Conservation (phyloP, 495 filamentous ascomycete genomes). For the Apiosordaria backusii region DNA sequence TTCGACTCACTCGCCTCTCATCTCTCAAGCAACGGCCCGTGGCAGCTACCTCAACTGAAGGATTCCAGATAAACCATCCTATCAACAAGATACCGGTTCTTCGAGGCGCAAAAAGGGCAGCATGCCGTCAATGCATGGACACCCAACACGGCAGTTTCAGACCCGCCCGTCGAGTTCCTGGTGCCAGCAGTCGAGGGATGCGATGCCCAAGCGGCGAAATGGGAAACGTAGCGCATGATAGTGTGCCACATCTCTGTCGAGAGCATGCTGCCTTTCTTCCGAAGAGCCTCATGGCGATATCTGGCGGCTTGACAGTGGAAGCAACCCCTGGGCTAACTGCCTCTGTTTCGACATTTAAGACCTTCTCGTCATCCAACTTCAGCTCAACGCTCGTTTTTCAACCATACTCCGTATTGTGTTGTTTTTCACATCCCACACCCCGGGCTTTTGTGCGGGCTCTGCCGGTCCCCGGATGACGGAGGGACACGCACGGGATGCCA, state of each 20-base stretch:
- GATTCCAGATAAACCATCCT: neutral
- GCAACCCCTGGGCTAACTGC: neutral
- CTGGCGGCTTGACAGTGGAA: neutral
- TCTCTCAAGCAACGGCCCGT: neutral
- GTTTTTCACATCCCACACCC: neutral
- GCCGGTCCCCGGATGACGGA: constrained; percentile 1
- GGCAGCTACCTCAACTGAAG: neutral
- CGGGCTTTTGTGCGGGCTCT: neutral
- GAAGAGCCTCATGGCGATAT: constrained; percentile 7
- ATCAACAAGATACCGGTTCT: neutral
- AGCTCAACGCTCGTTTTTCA: neutral
- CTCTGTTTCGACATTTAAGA: constrained; percentile 6
- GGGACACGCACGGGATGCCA: neutral
- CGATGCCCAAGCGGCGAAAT: neutral
- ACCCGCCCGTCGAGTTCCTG: neutral
- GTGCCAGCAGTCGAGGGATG: neutral
- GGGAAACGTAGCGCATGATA: too few relatives aligned
- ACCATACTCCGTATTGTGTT: neutral
- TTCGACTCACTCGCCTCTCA: neutral
- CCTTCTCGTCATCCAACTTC: neutral
- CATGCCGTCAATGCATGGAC: neutral
- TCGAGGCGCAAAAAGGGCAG: neutral
- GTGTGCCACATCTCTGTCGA: neutral
- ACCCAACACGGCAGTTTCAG: neutral
- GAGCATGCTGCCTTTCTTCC: neutral